A percentile compares a stretch with the other conserved stretches of the same genome.
These are phyloP conservation scores for Onygena corvina DNA, from an alignment of 2,329 filamentous ascomycete species.

Conservation along the genomic window DNA sequence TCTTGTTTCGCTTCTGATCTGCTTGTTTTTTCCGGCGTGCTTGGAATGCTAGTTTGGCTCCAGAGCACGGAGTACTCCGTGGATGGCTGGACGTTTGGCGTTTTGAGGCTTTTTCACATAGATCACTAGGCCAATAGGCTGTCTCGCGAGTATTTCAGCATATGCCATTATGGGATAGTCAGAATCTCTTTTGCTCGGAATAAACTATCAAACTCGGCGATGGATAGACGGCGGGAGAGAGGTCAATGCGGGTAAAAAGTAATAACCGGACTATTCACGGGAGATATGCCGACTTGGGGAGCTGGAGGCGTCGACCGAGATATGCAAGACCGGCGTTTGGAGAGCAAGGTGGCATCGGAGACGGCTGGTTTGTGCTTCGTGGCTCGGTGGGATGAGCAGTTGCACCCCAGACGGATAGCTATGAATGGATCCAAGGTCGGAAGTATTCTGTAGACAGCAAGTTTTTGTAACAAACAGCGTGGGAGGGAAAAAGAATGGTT, in stretches of 20 bases:
- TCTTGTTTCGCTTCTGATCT: neutral
- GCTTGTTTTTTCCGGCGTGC: neutral
- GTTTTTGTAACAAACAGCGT: neutral
- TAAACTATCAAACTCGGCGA: neutral
- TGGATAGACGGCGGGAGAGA: too few species aligned
- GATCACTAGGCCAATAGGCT: neutral
- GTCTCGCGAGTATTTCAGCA: neutral
- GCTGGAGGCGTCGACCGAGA: too few species aligned
- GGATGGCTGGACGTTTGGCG: too few species aligned
- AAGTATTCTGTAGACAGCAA: neutral
- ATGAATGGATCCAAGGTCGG: too few species aligned
- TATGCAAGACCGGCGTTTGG: too few species aligned
- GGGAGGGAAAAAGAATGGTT: neutral
- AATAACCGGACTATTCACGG: neutral
- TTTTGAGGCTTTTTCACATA: slow-evolving; percentile 1
- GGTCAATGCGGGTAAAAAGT: neutral
- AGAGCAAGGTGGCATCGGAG: too few species aligned
- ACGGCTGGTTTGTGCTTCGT: too few species aligned
- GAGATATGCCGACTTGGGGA: neutral
- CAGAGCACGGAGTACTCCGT: too few species aligned
- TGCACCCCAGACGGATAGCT: too few species aligned
- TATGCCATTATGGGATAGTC: neutral
- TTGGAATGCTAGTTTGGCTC: neutral
- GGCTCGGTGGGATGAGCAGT: too few species aligned
- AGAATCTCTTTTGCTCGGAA: neutral